Evolutionary conservation across 2,329 filamentous ascomycete genomes (phyloP).

Genomic region (Periconia macrospinosa): DNA sequence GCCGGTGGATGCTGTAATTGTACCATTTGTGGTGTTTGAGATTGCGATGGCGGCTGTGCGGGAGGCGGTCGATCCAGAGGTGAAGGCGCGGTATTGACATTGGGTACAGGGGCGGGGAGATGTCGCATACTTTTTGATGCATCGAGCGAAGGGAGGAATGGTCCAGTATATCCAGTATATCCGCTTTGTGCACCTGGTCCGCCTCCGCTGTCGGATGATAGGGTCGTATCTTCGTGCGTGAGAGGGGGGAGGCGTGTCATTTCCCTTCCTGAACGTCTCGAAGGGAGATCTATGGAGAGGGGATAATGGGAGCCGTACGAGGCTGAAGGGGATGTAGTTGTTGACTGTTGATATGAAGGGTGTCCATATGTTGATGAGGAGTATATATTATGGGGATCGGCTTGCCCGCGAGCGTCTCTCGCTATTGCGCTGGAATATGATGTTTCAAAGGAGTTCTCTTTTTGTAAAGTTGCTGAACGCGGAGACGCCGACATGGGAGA

Average conservation of each 20-base stretch:
- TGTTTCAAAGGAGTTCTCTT: slow-evolving; percentile 28
- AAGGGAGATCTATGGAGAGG: slow-evolving; percentile 28
- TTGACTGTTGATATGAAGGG: slow-evolving; percentile 14
- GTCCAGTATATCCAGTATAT: slow-evolving; percentile 11
- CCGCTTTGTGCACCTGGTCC: slow-evolving; percentile 14
- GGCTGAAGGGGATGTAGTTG: slow-evolving; percentile 22
- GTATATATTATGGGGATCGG: slow-evolving; percentile 22
- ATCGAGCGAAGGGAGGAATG: slow-evolving; percentile 26
- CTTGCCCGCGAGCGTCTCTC: slow-evolving; percentile 22
- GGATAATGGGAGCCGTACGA: slow-evolving; percentile 25
- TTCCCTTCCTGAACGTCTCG: slow-evolving; percentile 35
- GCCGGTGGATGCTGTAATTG: not conserved
- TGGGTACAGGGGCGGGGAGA: slow-evolving; percentile 43
- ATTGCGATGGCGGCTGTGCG: slow-evolving; percentile 12
- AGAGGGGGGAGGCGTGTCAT: slow-evolving; percentile 34
- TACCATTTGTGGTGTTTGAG: not conserved
- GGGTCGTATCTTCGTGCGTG: slow-evolving; percentile 43
- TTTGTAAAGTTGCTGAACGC: slow-evolving; percentile 27
- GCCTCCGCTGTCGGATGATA: slow-evolving; percentile 41
- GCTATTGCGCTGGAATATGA: slow-evolving; percentile 14
- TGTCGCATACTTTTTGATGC: slow-evolving; percentile 36
- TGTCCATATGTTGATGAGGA: slow-evolving; percentile 19
- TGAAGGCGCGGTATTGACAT: slow-evolving; percentile 28
- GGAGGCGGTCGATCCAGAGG: slow-evolving; percentile 33
- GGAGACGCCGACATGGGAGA: slow-evolving; percentile 40